These are phyloP conservation scores for Ampelomyces quisqualis DNA, from an alignment of 2,329 filamentous ascomycete genomes.

Conservation along the genomic window DNA sequence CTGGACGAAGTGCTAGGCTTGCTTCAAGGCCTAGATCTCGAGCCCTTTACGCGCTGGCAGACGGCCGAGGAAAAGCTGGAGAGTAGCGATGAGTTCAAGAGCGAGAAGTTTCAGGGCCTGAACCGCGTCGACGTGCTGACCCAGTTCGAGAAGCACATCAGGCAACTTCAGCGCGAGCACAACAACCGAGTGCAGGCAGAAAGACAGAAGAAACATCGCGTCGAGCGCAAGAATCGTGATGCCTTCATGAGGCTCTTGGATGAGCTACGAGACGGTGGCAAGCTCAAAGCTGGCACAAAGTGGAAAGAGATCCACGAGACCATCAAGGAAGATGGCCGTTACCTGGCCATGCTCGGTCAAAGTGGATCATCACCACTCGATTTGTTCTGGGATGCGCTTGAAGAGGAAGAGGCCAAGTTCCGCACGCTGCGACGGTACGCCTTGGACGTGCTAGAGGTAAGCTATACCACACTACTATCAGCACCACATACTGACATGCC, in stretches of 20 bases:
- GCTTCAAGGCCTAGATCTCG: conserved; percentile 76
- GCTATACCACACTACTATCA: conserved; percentile 36
- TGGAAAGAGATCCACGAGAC: conserved; percentile 79
- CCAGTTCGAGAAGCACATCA: conserved; percentile 94
- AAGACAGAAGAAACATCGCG: conserved; percentile 75
- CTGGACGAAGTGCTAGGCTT: conserved; percentile 80
- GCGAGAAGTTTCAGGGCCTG: conserved; percentile 79
- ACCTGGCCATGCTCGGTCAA: conserved; percentile 79
- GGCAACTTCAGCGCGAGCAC: conserved; percentile 82
- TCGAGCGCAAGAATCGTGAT: conserved; percentile 85
- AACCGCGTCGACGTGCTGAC: conserved; percentile 87
- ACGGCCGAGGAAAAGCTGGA: conserved; percentile 83
- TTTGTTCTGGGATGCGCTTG: conserved; percentile 92
- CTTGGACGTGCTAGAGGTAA: conserved; percentile 82
- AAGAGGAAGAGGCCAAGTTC: conserved; percentile 88
- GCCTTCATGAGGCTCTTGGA: conserved; percentile 72
- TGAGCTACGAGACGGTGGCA: conserved; percentile 71
- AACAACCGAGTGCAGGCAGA: conserved; percentile 88
- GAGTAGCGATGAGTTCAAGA: conserved; percentile 72
- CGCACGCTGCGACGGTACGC: conserved; percentile 79
- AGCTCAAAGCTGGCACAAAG: conserved; percentile 86
- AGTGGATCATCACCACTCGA: conserved; percentile 82
- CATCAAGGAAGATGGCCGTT: conserved; percentile 79
- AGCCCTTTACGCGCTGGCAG: conserved; percentile 92
- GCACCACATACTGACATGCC: conserved; percentile 7